Conservation (phyloP, 805 yeast species). For the Suhomyces kilbournensis region DNA sequence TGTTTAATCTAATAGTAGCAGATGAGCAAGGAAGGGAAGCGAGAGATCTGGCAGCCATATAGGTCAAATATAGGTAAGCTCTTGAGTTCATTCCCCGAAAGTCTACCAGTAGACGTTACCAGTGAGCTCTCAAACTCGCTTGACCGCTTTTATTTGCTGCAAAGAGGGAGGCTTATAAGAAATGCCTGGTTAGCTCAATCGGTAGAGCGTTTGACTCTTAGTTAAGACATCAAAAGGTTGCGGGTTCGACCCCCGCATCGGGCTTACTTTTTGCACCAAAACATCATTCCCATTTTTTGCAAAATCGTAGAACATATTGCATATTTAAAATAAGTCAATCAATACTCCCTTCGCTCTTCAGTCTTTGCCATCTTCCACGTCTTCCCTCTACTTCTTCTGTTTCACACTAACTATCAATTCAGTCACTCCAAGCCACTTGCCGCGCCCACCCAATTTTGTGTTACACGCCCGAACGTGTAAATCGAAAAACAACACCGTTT, state of each 20-base stretch:
- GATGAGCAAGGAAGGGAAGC: no score
- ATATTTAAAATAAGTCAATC: no score
- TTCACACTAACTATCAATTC: neutral
- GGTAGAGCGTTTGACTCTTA: neutral
- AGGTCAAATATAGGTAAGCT: neutral
- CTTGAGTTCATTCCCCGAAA: neutral
- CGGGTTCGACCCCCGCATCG: neutral
- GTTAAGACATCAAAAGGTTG: neutral
- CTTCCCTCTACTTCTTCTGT: neutral
- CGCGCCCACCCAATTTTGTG: constrained; percentile 1
- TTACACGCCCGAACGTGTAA: neutral
- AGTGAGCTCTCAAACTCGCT: neutral
- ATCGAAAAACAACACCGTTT: neutral
- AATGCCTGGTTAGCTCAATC: neutral
- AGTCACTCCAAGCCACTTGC: neutral
- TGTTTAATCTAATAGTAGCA: no score
- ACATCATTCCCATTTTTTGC: neutral
- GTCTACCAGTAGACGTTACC: neutral
- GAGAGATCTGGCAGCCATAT: neutral
- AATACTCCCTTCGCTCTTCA: neutral
- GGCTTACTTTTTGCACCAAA: neutral
- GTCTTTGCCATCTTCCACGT: neutral
- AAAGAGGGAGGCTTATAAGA: no score
- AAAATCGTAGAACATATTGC: no score
- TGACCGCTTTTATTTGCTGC: no score